Evolutionary conservation across 2,329 filamentous ascomycete genomes (phyloP), one percentile per base, ranked within the genome.

Genomic region (Penicillium corylophilum): DNA sequence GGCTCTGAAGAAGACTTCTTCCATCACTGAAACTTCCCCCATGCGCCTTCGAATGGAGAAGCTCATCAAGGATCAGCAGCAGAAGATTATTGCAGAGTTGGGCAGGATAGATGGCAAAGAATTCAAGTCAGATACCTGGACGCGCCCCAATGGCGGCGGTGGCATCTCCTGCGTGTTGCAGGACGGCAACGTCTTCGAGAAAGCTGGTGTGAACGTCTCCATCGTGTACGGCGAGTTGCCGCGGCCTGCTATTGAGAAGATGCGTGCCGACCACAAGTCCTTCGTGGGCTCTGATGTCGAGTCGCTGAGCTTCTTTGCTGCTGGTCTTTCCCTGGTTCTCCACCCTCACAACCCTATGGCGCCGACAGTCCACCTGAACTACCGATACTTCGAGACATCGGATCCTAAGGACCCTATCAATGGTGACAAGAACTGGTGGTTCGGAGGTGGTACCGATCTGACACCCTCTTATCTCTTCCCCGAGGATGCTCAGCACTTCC

Each of bases 1-100:
- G 58, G 80, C 90, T 56, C 82, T 84, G 61, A 96, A 94, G 74
- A 86, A 88, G 56, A 88, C 94, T 71, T 82, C 84, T 50, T 84
- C 85, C 57, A 81, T 97, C 44, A 87, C 80, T 43, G 81, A 86
- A 51, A 79, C 85, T 63, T 96, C 93, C 13, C 92, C 94, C 2
- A 97, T 99, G 93, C 91, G 94, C 49, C 81, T 99, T 51, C 90
- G 93, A 57, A 97, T 99, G 94, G 94, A 99, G 75, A 85, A 89
- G 65, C 89, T 97, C 70, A 95, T 97, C 73, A 94, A 94, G 72
- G 84, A 91, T 63, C 90, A 97, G 65, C 94, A 99, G 69, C 83
- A 89, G 64, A 83, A 87, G 56, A 99, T 99, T 53, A 88, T 97
- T 24, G 78, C 82, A 50, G 90, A 87, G 51, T 82, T 99, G 20